Conservation (phyloP, 1,284 basidiomycete species). For the Neonothopanus nambi region DNA sequence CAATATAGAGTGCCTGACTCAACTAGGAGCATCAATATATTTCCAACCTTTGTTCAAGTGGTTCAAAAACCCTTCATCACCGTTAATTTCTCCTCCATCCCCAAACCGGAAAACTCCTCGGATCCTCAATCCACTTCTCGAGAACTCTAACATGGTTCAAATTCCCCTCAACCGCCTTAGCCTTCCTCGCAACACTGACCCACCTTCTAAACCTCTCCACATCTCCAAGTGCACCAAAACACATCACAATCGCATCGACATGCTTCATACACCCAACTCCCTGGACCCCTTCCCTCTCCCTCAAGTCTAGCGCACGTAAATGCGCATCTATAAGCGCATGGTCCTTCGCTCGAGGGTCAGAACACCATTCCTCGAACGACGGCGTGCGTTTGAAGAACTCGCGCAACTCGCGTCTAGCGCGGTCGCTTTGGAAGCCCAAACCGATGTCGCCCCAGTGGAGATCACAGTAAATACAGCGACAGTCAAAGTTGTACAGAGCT, state of each 20-base stretch:
- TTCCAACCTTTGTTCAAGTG: too few relatives aligned
- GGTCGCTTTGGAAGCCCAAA: conserved; percentile 27
- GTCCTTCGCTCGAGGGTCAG: conserved; percentile 25
- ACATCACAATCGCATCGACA: conserved; percentile 40
- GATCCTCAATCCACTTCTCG: conserved; percentile 36
- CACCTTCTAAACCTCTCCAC: conserved; percentile 35
- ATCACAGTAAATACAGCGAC: conserved; percentile 36
- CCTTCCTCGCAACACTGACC: conserved; percentile 28
- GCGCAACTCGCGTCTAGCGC: conserved; percentile 26
- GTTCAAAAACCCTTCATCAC: background rate
- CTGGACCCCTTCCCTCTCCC: conserved; percentile 26
- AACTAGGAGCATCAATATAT: too few relatives aligned
- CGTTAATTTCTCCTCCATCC: conserved; percentile 38
- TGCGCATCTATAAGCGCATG: conserved; percentile 35
- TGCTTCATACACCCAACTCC: conserved; percentile 29
- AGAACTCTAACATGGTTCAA: conserved; percentile 26
- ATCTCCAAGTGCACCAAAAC: conserved; percentile 41
- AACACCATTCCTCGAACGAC: conserved; percentile 38
- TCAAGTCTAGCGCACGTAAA: conserved; percentile 28
- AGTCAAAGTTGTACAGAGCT: conserved; percentile 36
- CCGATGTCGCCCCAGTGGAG: conserved; percentile 19
- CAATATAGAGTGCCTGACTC: too few relatives aligned
- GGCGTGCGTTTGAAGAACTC: conserved; percentile 26
- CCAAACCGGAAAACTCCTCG: conserved; percentile 40
- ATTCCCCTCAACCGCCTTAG: conserved; percentile 22